phyloP scores from a whole-genome alignment of 2,329 filamentous ascomycete species.

The Sporothrix phasma region DNA sequence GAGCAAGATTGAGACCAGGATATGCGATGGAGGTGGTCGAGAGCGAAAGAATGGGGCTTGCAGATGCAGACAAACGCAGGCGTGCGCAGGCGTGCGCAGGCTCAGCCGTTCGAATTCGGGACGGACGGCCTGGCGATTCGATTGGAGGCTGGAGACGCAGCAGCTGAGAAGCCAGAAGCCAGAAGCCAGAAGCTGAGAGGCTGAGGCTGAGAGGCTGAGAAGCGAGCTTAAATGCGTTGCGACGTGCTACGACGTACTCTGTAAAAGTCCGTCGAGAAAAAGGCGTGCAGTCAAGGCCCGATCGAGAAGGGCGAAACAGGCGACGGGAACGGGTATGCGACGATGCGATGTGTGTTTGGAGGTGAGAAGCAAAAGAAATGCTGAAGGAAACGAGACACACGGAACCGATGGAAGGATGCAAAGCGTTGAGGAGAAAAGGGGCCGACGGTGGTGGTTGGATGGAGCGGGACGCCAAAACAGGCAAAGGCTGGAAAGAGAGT shows the following conservation, averaged over 20 bases:
- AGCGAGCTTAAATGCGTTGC: background rate
- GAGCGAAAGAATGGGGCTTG: background rate
- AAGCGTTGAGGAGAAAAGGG: constrained; percentile 11
- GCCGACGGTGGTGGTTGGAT: constrained; percentile 12
- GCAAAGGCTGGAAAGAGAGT: constrained; percentile 5
- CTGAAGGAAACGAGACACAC: constrained; percentile 2
- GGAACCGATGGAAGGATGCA: constrained; percentile 6
- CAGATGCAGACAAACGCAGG: background rate
- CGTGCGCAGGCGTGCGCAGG: background rate
- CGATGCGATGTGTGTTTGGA: background rate
- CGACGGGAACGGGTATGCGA: background rate
- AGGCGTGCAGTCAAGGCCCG: background rate
- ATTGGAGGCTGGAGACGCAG: background rate
- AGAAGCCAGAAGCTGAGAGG: too few species aligned
- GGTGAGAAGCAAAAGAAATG: background rate
- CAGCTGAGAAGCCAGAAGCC: too few species aligned
- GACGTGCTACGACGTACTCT: constrained; percentile 1
- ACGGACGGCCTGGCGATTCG: background rate
- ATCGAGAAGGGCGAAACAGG: background rate
- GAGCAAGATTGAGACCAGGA: background rate
- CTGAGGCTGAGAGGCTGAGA: background rate
- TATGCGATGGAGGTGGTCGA: background rate
- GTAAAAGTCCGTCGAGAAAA: background rate
- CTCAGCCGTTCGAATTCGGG: constrained; percentile 4
- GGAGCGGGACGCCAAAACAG: constrained; percentile 11